Base-by-base conservation (phyloP, 805 yeast species). In the Torulaspora quercuum region DNA sequence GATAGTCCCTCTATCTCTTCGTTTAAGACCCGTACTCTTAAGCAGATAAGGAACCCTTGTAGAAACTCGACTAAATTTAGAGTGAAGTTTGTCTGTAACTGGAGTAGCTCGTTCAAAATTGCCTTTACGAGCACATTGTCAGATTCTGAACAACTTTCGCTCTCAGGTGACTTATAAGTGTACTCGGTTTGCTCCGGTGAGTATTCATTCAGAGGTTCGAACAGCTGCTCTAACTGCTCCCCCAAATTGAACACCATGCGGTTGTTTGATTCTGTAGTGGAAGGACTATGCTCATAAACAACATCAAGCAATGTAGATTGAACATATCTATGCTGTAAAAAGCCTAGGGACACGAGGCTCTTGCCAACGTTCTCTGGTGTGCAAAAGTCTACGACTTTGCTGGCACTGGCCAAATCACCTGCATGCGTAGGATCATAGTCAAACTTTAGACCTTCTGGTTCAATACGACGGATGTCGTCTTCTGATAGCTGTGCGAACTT, bases 191-290 rank as follows among this genome's bases (percentile, higher is more conserved):
- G 77, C 59, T 90, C 96, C 0, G 97, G 97, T 0, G 94, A 84
- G 57, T 90, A 90, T 59, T 89, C 97, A 4, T 85, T 72, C 37
- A 88, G 63, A 1, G 97, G 95, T 52, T 90, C 94, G 59, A 90
- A 90, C 24, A 90, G 62, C 49, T 82, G 90, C 46, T 89, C 96
- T 26, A 86, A 63, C 58, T 89, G 97, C 26, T 80, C 80, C 1
- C 97, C 97, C 5, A 90, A 62, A 22, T 82, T 57, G 42, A 72
- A 81, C 0, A 88, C 96, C 13, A 90, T 57, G 40, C 70, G 76
- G 53, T 89, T 88, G 59, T 89, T 90, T 10, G 72, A 65, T 29
- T 82, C 85, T 15, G 76, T 70, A 2, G 72, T 68, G 2, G 50
- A 54, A 33, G 69, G 72, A 8, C 68, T 57, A 42, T 76, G 73